These are phyloP conservation scores for Lasiosphaeria miniovina DNA, from an alignment of 495 filamentous ascomycete species.

Conservation along the genomic window DNA sequence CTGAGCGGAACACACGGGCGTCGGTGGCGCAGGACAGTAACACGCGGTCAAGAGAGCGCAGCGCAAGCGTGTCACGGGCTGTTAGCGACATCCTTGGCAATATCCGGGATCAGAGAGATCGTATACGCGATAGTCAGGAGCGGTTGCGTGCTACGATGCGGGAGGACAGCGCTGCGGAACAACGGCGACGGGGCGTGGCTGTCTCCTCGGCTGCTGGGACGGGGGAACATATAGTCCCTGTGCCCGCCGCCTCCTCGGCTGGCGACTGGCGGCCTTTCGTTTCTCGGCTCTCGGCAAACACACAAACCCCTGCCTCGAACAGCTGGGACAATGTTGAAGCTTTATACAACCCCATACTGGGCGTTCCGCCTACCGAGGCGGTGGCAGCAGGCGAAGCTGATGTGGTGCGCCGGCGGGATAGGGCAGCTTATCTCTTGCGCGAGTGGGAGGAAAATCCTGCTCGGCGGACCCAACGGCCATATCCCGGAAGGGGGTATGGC, in stretches of 20 bases:
- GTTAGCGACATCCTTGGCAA: constrained; percentile 27
- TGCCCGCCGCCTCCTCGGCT: too few species aligned
- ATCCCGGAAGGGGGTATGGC: constrained; percentile 11
- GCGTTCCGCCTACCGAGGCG: background rate
- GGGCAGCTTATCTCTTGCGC: constrained; percentile 27
- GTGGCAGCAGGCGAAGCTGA: constrained; percentile 10
- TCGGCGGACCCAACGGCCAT: constrained; percentile 18
- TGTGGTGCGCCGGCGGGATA: constrained; percentile 15
- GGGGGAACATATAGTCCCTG: background rate
- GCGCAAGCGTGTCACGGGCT: constrained; percentile 22
- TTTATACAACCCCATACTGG: constrained; percentile 19
- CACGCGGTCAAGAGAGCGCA: constrained; percentile 20
- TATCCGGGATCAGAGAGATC: constrained; percentile 26
- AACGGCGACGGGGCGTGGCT: constrained; percentile 1
- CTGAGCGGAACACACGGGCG: constrained; percentile 10
- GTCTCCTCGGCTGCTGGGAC: constrained; percentile 1
- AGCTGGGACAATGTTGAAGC: constrained; percentile 25
- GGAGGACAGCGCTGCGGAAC: constrained; percentile 9
- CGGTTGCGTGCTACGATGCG: constrained; percentile 15
- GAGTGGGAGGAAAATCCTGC: constrained; percentile 29
- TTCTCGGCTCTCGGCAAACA: constrained; percentile 19
- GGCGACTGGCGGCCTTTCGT: constrained; percentile 5
- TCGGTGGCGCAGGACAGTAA: constrained; percentile 5
- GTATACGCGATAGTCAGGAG: constrained; percentile 19
- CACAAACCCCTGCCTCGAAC: constrained; percentile 8